Evolutionary conservation across 805 yeast species (phyloP).

Genomic region (Starmerella bombi): DNA sequence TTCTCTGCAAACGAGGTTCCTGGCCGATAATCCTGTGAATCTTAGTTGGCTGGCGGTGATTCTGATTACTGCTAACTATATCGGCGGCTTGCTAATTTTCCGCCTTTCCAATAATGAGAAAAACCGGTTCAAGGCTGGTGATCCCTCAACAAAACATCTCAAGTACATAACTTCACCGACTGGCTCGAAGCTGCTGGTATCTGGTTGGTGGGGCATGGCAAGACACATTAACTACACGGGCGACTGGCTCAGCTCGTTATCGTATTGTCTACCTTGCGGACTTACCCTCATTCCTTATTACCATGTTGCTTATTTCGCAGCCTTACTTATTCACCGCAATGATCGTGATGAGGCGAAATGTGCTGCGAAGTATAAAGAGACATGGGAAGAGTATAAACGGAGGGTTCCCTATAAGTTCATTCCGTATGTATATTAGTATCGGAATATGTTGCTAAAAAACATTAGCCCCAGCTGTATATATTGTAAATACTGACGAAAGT

Average conservation of each 20-base stretch:
- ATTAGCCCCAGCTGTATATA: no score
- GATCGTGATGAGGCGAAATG: slow-evolving; percentile 86
- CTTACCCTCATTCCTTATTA: slow-evolving; percentile 72
- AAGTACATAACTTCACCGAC: slow-evolving; percentile 57
- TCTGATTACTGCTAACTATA: slow-evolving; percentile 37
- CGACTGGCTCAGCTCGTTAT: slow-evolving; percentile 81
- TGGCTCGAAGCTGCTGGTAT: slow-evolving; percentile 67
- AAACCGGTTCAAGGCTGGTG: slow-evolving; percentile 67
- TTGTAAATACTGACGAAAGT: no score
- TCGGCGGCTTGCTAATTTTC: slow-evolving; percentile 68
- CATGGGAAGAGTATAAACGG: slow-evolving; percentile 73
- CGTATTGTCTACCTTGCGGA: slow-evolving; percentile 90
- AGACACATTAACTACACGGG: slow-evolving; percentile 94
- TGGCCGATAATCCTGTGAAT: slow-evolving; percentile 48
- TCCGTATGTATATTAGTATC: slow-evolving; percentile 61
- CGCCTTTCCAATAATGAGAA: slow-evolving; percentile 75
- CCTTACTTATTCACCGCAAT: slow-evolving; percentile 77
- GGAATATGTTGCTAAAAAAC: no score
- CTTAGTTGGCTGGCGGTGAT: slow-evolving; percentile 35
- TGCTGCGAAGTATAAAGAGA: slow-evolving; percentile 65
- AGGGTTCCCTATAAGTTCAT: slow-evolving; percentile 79
- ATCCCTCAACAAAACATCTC: slow-evolving; percentile 46
- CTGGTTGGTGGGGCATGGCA: slow-evolving; percentile 93
- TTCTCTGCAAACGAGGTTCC: slow-evolving; percentile 69
- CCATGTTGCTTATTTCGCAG: slow-evolving; percentile 70